Percentiles rank a stretch among this genome's conserved stretches.
phyloP scores from a whole-genome alignment of 1,139 yeast species.

The Taphrina betulina region DNA sequence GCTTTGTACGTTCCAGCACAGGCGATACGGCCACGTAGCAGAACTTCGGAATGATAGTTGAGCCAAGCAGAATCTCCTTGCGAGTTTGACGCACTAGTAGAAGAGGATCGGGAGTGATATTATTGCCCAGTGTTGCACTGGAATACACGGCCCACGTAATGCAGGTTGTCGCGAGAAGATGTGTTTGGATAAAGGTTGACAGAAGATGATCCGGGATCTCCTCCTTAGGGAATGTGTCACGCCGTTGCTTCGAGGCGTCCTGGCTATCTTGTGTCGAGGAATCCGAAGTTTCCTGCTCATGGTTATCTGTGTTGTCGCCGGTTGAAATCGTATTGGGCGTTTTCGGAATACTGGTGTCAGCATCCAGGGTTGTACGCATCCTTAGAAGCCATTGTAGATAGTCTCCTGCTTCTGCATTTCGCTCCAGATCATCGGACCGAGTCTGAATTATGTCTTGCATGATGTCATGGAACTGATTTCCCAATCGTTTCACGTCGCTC shows the following conservation, averaged over 20 bases:
- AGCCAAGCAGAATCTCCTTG: constrained; percentile 25
- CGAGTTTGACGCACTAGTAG: constrained; percentile 15
- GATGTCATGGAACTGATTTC: not conserved
- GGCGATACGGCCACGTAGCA: constrained; percentile 16
- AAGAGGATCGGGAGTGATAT: constrained; percentile 2
- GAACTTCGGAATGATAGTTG: constrained; percentile 19
- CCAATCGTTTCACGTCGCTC: not conserved
- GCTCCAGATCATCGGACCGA: not conserved
- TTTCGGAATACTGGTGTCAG: not conserved
- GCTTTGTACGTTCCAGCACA: not conserved
- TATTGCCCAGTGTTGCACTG: not conserved
- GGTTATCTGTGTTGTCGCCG: not conserved
- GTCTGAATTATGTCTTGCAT: not conserved
- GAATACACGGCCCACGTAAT: constrained; percentile 2
- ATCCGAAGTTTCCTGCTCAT: not conserved
- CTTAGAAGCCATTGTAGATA: constrained; percentile 9
- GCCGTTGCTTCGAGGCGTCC: not conserved
- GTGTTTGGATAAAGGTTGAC: constrained; percentile 13
- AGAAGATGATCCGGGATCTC: constrained; percentile 13
- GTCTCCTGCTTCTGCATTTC: not conserved
- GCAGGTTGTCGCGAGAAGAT: constrained; percentile 13
- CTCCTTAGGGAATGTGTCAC: no score
- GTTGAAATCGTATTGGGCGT: not conserved
- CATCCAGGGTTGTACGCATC: no score
- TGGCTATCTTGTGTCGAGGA: not conserved